Evolutionary conservation across 73 alveolate species (phyloP).

Genomic region (Stentor coeruleus): DNA sequence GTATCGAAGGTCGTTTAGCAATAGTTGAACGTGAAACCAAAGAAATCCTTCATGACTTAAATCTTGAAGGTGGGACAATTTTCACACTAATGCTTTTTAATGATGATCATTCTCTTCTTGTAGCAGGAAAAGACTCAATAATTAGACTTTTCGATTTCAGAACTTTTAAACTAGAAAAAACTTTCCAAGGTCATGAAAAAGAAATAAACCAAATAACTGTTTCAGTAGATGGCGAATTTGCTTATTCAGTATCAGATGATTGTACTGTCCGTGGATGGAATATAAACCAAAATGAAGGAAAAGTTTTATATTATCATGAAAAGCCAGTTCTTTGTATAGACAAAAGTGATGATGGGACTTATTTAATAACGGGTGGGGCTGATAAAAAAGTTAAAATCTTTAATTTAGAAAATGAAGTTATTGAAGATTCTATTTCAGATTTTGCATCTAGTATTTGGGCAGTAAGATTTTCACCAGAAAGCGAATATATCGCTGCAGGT

Average conservation of each 20-base stretch:
- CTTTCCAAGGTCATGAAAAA: not conserved
- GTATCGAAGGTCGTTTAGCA: not conserved
- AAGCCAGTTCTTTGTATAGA: not conserved
- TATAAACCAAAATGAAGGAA: not conserved
- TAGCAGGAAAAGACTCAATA: not conserved
- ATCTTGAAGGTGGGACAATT: not conserved
- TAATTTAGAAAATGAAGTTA: not conserved
- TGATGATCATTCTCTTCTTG: not conserved
- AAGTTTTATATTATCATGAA: not conserved
- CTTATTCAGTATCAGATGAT: not conserved
- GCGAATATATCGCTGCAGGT: not conserved
- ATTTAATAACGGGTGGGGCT: not conserved
- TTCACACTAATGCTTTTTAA: not conserved
- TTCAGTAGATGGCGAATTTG: not conserved
- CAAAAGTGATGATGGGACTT: not conserved
- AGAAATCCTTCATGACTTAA: not conserved
- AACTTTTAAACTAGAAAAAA: not conserved
- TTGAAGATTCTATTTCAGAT: no score
- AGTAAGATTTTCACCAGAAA: not conserved
- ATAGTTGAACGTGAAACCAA: not conserved
- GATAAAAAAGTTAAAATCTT: not conserved
- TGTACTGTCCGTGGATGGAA: not conserved
- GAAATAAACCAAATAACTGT: not conserved
- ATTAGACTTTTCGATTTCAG: no score
- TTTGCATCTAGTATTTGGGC: no score